phyloP scores from a whole-genome alignment of 495 filamentous ascomycete species.

The Cryomyces minteri region DNA sequence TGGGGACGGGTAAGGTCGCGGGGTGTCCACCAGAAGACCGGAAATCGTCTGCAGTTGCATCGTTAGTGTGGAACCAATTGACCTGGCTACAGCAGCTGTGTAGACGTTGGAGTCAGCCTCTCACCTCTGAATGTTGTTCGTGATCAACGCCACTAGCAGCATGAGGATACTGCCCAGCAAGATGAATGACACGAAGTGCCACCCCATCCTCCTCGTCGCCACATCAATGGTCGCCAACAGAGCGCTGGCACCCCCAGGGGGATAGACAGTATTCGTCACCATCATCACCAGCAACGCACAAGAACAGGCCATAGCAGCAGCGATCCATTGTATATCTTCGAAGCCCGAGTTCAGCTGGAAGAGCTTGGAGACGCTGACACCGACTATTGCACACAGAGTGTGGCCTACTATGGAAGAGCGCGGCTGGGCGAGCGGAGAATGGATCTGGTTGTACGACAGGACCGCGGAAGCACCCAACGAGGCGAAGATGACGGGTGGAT shows the following conservation, averaged over 20 bases:
- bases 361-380: conserved; percentile 51
- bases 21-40: conserved; percentile 61
- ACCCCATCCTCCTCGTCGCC: conserved; percentile 40
- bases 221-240: conserved; percentile 52
- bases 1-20: conserved; percentile 4
- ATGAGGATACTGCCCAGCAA: conserved; percentile 47
- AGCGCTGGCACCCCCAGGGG: conserved; percentile 77
- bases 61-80: too few relatives aligned
- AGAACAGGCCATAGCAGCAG: conserved; percentile 50
- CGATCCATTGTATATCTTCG: conserved; percentile 40
- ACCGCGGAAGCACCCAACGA: conserved; percentile 19
- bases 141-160: conserved; percentile 40
- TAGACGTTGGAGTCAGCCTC: too few relatives aligned
- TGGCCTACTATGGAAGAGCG: conserved; percentile 62
- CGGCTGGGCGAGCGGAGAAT: conserved; percentile 73
- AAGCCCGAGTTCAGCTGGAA: conserved; percentile 43
- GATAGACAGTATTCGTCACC: conserved; percentile 63
- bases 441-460: conserved; percentile 27
- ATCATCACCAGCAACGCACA: conserved; percentile 53
- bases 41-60: conserved; percentile 34
- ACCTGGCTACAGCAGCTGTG: too few relatives aligned
- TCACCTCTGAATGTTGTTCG: conserved; percentile 49
- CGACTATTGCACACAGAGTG: conserved; percentile 44
- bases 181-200: conserved; percentile 53
- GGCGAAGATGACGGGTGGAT: conserved; percentile 1